A percentile compares a stretch with the other conserved stretches of the same genome.
phyloP scores from a whole-genome alignment of 1,139 yeast species.

The Suhomyces wounanorum region DNA sequence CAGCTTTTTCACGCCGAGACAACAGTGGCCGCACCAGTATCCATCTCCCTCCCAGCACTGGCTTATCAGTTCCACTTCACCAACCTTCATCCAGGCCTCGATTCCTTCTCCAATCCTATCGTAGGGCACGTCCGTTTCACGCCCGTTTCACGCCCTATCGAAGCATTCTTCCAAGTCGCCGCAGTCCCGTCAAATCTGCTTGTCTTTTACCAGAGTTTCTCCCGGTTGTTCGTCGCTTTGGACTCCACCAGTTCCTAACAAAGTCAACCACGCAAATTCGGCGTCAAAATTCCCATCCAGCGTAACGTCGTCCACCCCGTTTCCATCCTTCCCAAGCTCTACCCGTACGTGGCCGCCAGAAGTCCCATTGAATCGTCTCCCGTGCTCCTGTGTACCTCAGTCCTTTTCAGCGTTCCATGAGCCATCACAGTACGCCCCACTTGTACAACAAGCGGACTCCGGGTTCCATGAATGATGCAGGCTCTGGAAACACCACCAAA shows the following conservation, averaged over 20 bases:
- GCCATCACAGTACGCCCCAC: constrained; percentile 42
- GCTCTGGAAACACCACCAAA: constrained; percentile 5
- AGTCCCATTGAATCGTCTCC: neutral
- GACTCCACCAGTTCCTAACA: too few species aligned
- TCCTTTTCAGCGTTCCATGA: constrained; percentile 13
- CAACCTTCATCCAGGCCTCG: neutral
- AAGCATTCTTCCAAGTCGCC: neutral
- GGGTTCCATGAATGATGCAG: constrained; percentile 19
- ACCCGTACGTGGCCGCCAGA: neutral
- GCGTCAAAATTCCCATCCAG: neutral
- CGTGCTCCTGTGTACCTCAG: neutral
- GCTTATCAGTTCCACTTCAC: constrained; percentile 7
- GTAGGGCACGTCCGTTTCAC: neutral
- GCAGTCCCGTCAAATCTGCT: neutral
- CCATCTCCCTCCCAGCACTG: constrained; percentile 8
- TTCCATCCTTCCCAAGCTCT: neutral
- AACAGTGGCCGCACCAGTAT: constrained; percentile 12
- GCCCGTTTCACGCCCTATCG: neutral
- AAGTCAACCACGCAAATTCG: neutral
- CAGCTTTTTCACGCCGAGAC: constrained; percentile 11
- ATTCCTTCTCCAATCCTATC: neutral
- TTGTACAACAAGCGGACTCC: constrained; percentile 34
- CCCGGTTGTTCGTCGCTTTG: neutral
- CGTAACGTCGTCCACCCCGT: too few species aligned
- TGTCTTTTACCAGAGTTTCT: neutral